Percentiles rank a stretch among this genome's conserved stretches.
Conservation (phyloP, 2,329 filamentous ascomycete genomes). For the Juglanconis oblonga region DNA sequence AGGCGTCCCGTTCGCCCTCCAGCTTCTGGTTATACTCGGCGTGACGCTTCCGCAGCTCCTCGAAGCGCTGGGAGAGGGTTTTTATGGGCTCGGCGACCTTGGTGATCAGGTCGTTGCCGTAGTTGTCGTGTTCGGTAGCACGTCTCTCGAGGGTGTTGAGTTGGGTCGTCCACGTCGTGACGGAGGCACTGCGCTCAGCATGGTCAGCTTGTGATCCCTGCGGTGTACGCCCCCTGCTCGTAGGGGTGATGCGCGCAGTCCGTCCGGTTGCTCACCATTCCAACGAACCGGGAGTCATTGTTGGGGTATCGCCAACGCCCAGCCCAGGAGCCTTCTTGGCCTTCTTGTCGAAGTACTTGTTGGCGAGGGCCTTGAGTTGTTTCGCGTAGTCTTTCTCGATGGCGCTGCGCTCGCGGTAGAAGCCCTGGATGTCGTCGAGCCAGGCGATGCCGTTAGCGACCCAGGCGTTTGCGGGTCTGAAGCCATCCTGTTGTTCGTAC, state of each 20-base stretch:
- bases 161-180: constrained; percentile 96
- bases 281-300: constrained; percentile 90
- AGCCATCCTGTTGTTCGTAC: constrained; percentile 69
- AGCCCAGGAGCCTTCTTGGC: constrained; percentile 80
- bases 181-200: constrained; percentile 64
- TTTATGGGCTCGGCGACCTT: constrained; percentile 87
- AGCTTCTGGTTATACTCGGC: constrained; percentile 84
- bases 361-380: constrained; percentile 82
- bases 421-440: constrained; percentile 95
- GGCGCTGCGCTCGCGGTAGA: constrained; percentile 89
- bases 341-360: constrained; percentile 96
- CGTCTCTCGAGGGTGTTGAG: constrained; percentile 84
- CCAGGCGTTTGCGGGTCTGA: constrained; percentile 93
- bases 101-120: constrained; percentile 71
- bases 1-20: constrained; percentile 81
- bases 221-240: neutral
- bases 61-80: constrained; percentile 69
- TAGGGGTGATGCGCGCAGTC: neutral
- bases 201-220: constrained; percentile 15
- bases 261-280: constrained; percentile 60
- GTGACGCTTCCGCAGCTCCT: constrained; percentile 90
- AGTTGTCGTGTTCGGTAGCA: constrained; percentile 85
- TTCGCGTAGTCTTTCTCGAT: constrained; percentile 97
- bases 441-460: constrained; percentile 84
- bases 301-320: constrained; percentile 90